phyloP scores from a whole-genome alignment of 2,329 filamentous ascomycete genomes.

The Aspergillus hiratsukae region DNA sequence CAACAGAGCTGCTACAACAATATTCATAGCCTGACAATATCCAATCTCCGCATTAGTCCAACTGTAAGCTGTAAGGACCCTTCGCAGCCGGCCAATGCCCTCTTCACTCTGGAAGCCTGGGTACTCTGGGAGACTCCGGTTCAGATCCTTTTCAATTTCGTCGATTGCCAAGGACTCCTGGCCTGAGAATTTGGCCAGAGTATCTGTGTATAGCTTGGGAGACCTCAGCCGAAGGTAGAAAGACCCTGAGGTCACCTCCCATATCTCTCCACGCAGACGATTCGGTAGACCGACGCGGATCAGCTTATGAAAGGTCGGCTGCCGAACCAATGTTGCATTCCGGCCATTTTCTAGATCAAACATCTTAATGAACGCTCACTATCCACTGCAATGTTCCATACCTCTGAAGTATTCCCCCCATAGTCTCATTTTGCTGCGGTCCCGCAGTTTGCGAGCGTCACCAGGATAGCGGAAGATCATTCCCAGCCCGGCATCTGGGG shows the following conservation, averaged over 20 bases:
- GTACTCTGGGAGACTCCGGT: slow-evolving; percentile 93
- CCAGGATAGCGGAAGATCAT: slow-evolving; percentile 93
- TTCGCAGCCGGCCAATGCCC: slow-evolving; percentile 81
- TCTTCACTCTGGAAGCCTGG: slow-evolving; percentile 95
- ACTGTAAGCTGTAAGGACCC: slow-evolving; percentile 93
- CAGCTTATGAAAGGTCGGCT: slow-evolving; percentile 96
- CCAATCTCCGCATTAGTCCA: slow-evolving; percentile 95
- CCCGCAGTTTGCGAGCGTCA: slow-evolving; percentile 86
- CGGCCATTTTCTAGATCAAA: slow-evolving; percentile 71
- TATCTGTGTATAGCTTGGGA: slow-evolving; percentile 78
- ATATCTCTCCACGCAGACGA: slow-evolving; percentile 85
- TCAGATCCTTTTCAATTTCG: slow-evolving; percentile 97
- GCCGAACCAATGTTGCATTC: slow-evolving; percentile 84
- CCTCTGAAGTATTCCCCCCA: slow-evolving; percentile 91
- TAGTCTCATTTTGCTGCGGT: slow-evolving; percentile 93
- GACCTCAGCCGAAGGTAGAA: slow-evolving; percentile 83
- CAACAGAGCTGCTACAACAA: slow-evolving; percentile 92
- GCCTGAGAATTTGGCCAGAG: slow-evolving; percentile 75
- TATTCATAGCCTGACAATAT: slow-evolving; percentile 99
- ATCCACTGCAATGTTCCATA: slow-evolving; percentile 14
- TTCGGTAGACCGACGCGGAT: slow-evolving; percentile 95
- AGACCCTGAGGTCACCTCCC: slow-evolving; percentile 91
- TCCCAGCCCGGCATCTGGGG: slow-evolving; percentile 89
- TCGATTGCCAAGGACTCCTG: slow-evolving; percentile 92
- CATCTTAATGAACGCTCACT: slow-evolving; percentile 10